Evolutionary conservation across 2,329 filamentous ascomycete species (phyloP).

Genomic region (Xylaria sp.): DNA sequence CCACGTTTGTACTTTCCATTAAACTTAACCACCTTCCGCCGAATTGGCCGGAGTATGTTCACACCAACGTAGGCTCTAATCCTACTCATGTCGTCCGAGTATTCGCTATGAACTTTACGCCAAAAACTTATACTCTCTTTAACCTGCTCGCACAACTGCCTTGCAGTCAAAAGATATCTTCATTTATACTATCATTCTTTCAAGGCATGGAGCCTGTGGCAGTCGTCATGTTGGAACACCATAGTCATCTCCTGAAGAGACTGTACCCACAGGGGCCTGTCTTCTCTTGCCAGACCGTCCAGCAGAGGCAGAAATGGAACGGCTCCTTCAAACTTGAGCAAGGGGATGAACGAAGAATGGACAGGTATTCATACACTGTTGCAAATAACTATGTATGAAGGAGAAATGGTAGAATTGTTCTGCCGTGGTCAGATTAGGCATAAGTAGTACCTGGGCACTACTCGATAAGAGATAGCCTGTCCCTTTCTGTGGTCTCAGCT

Average conservation of each 20-base stretch:
- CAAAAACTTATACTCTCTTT: slow-evolving; percentile 44
- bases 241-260: not conserved
- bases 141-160: slow-evolving; percentile 44
- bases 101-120: slow-evolving; percentile 41
- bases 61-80: slow-evolving; percentile 43
- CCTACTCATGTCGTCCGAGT: slow-evolving; percentile 41
- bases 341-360: slow-evolving; percentile 39
- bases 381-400: slow-evolving; percentile 3
- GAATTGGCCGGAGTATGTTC: slow-evolving; percentile 45
- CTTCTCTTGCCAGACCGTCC: slow-evolving; percentile 6
- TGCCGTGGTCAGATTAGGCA: not conserved
- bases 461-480: not conserved
- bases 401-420: not conserved
- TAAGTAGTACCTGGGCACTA: not conserved
- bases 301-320: slow-evolving; percentile 5
- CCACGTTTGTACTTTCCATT: slow-evolving; percentile 36
- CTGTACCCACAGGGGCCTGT: not conserved
- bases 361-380: slow-evolving; percentile 14
- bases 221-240: not conserved
- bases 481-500: not conserved
- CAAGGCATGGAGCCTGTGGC: not conserved
- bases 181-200: slow-evolving; percentile 40
- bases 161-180: slow-evolving; percentile 45
- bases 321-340: slow-evolving; percentile 11
- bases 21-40: slow-evolving; percentile 44